phyloP scores from a whole-genome alignment of 176 grass and related monocot genomes.

The Alopecurus myosuroides region DNA sequence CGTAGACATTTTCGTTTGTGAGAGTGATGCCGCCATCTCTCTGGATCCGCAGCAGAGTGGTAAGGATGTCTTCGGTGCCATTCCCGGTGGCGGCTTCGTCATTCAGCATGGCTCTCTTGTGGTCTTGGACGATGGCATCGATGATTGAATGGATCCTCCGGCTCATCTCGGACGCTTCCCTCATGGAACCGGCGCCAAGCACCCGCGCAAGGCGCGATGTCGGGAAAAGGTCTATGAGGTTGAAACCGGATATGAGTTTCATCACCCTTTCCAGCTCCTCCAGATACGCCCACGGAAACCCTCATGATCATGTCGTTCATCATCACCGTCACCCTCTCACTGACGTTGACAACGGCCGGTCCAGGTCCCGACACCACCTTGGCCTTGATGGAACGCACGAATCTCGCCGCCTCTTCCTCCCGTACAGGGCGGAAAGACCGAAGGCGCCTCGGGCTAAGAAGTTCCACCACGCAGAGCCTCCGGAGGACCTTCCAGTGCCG shows the following conservation, averaged over 20 bases:
- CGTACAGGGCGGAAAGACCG: constrained; percentile 31
- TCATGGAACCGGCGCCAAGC: neutral
- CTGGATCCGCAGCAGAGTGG: neutral
- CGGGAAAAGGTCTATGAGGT: constrained; percentile 28
- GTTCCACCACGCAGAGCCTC: constrained; percentile 6
- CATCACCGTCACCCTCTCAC: neutral
- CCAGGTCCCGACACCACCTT: neutral
- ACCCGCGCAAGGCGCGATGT: neutral
- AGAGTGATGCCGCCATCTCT: neutral
- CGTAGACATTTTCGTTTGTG: neutral
- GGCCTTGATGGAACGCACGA: constrained; percentile 5
- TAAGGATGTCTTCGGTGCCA: neutral
- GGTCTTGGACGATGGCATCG: neutral
- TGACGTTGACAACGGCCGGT: neutral
- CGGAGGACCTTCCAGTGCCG: constrained; percentile 40
- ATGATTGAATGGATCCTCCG: neutral
- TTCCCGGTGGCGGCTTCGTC: too few relatives aligned
- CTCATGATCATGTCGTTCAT: constrained; percentile 21
- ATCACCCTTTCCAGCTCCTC: neutral
- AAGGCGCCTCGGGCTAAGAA: constrained; percentile 38
- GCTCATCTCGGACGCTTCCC: too few relatives aligned
- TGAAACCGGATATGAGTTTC: constrained; percentile 18
- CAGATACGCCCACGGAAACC: neutral
- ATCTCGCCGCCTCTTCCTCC: constrained; percentile 18
- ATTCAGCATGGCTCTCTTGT: neutral